Evolutionary conservation across 2,329 filamentous ascomycete genomes (phyloP).

Genomic region (Cladosporium austrohemisphaericum): DNA sequence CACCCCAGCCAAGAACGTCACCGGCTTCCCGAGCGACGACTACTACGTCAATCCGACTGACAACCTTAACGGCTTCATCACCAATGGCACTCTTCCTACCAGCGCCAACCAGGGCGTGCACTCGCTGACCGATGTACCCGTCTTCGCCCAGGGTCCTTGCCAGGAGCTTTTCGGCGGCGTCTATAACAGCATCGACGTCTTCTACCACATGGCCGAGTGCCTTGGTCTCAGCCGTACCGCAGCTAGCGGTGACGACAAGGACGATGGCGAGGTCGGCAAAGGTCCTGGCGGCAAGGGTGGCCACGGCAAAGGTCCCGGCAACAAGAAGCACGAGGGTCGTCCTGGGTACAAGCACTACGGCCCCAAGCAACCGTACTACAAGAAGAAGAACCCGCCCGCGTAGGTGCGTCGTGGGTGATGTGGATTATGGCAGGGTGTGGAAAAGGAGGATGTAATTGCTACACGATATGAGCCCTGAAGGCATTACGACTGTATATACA

Average conservation of each 20-base stretch:
- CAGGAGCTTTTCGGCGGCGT: slow-evolving; percentile 70
- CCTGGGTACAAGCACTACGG: slow-evolving; percentile 15
- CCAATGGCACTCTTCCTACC: slow-evolving; percentile 71
- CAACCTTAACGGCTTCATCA: slow-evolving; percentile 60
- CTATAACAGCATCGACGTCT: slow-evolving; percentile 68
- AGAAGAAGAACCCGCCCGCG: slow-evolving; percentile 8
- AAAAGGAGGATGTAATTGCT: too few species aligned
- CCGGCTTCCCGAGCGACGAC: slow-evolving; percentile 47
- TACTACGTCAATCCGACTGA: slow-evolving; percentile 68
- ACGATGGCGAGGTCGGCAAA: slow-evolving; percentile 15
- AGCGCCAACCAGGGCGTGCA: slow-evolving; percentile 66
- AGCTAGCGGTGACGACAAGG: slow-evolving; percentile 6
- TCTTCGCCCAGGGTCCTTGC: slow-evolving; percentile 76
- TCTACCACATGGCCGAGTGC: slow-evolving; percentile 69
- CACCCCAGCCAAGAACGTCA: slow-evolving; percentile 54
- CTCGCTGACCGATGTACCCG: slow-evolving; percentile 72
- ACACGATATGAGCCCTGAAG: too few species aligned
- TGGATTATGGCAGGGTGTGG: too few species aligned
- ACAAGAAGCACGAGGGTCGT: slow-evolving; percentile 12
- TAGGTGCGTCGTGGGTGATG: background rate
- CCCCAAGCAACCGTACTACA: slow-evolving; percentile 10
- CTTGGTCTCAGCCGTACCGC: slow-evolving; percentile 49
- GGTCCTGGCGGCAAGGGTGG: slow-evolving; percentile 16
- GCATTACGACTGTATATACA: too few species aligned
- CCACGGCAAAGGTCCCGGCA: slow-evolving; percentile 20